Evolutionary conservation across 2,329 filamentous ascomycete species (phyloP).

Genomic region (Colletotrichum tanaceti): DNA sequence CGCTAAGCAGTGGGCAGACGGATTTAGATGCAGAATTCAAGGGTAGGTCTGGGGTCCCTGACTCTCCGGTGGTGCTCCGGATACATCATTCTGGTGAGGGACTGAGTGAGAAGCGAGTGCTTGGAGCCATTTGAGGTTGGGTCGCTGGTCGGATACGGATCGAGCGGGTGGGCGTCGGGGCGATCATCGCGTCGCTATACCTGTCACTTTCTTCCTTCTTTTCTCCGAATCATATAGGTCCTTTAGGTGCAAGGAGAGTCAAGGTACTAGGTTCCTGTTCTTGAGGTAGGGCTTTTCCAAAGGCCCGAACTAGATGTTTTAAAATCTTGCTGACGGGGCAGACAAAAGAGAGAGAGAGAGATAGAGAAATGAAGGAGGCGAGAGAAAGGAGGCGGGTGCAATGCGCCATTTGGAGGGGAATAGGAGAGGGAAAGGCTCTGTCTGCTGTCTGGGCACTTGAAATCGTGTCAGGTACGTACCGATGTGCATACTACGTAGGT

Average conservation of each 20-base stretch:
- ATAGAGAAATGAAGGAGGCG: too few species aligned
- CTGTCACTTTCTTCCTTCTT: conserved; percentile 1
- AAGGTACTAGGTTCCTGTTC: neutral
- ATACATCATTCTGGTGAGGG: conserved; percentile 11
- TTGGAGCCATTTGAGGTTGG: conserved; percentile 23
- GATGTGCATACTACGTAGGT: neutral
- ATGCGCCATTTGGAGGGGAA: neutral
- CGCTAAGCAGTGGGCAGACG: conserved; percentile 26
- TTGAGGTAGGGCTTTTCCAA: neutral
- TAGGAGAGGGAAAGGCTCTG: conserved; percentile 1
- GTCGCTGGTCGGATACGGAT: conserved; percentile 35
- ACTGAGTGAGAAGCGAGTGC: neutral
- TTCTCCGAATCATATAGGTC: neutral
- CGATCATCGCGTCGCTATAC: conserved; percentile 2
- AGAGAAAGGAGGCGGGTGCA: too few species aligned
- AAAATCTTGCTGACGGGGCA: neutral
- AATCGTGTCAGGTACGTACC: neutral
- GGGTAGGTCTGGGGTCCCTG: conserved; percentile 16
- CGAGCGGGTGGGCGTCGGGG: conserved; percentile 12
- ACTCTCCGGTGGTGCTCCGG: too few species aligned
- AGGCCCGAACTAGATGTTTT: too few species aligned
- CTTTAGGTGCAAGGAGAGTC: neutral
- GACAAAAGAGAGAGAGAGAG: neutral
- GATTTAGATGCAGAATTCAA: conserved; percentile 24
- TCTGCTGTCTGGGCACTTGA: conserved; percentile 6